These are phyloP conservation scores for Lupinus albus DNA, from an alignment of 306 rosid genomes.

Conservation along the genomic window DNA sequence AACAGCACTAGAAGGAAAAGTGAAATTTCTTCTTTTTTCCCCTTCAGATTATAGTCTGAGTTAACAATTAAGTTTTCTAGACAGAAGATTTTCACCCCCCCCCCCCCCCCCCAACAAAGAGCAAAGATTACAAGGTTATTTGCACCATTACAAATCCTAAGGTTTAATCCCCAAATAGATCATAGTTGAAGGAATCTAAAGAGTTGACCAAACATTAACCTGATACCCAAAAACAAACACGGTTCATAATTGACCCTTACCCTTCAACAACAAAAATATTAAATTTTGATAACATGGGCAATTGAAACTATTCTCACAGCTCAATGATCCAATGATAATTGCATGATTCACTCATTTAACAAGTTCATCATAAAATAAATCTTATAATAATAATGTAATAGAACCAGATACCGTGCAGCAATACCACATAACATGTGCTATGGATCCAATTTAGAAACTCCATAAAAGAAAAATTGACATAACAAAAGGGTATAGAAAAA, in stretches of 20 bases:
- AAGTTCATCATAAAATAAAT: no score
- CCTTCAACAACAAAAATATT: not conserved
- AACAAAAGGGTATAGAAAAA: not conserved
- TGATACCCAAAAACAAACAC: not conserved
- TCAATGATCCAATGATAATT: not conserved
- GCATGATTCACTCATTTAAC: no score
- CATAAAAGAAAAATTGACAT: not conserved
- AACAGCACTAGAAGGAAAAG: not conserved
- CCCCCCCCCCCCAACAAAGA: no score
- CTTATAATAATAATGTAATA: no score
- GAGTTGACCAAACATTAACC: constrained; percentile 11
- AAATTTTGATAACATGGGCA: constrained; percentile 1
- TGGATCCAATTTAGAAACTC: not conserved
- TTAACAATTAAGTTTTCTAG: no score
- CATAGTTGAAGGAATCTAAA: not conserved
- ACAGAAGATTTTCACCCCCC: no score
- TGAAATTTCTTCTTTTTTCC: not conserved
- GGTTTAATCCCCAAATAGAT: not conserved
- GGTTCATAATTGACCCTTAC: not conserved
- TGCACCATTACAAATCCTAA: not conserved
- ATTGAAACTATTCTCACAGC: constrained; percentile 1
- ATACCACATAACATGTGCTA: no score
- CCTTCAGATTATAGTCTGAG: no score
- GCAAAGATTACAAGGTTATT: no score
- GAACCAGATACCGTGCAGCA: no score